Base-by-base conservation (phyloP, 2,329 filamentous ascomycete species). In the Chaetothyriales sp. region DNA sequence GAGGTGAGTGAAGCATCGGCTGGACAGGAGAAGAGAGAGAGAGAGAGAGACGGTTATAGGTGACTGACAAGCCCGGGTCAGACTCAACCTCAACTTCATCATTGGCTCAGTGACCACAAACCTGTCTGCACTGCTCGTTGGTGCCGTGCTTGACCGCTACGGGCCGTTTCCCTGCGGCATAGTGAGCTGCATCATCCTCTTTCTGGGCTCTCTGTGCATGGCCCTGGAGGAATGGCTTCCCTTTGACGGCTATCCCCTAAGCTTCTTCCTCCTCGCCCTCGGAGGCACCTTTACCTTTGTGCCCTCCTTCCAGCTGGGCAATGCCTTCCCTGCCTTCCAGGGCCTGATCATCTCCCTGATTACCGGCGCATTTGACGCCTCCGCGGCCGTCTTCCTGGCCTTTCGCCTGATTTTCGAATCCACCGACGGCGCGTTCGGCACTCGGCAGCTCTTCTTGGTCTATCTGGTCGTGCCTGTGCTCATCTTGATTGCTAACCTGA, bases 61-160 rank as follows among this genome's bases (percentile, higher is more conserved):
- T 26, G n/a, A n/a, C 26, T 28, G 1, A 36, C 44, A 39, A 48
- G 58, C n/a, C n/a, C n/a, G n/a, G 36, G 56, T 49, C 50, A 70
- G 68, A 56, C 74, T 95, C 52, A 95, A 95, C 63, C 71, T 94
- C 60, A 94, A 94, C 83, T 95, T 95, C 71, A 92, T 86, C 8
- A 77, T 88, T 39, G 87, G 88, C 22, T 88, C 87, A 20, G 88
- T 94, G 2, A 84, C 79, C 8, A 92, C 88, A 44, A 95, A 95
- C 61, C 82, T 94, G 18, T 85, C 81, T 44, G 87, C 88, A 36
- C 74, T 95, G 1, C 84, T 87, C 1, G 80, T 94, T 22, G 88
- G 88, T 20, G 84, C 85, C 4, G 82, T 94, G 22, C 77, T 95
- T 12, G 88, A 95, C 66, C 77, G 81, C 56, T 87, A 78, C 62